Conservation (phyloP, 2,329 filamentous ascomycete genomes). For the Nemania diffusa region DNA sequence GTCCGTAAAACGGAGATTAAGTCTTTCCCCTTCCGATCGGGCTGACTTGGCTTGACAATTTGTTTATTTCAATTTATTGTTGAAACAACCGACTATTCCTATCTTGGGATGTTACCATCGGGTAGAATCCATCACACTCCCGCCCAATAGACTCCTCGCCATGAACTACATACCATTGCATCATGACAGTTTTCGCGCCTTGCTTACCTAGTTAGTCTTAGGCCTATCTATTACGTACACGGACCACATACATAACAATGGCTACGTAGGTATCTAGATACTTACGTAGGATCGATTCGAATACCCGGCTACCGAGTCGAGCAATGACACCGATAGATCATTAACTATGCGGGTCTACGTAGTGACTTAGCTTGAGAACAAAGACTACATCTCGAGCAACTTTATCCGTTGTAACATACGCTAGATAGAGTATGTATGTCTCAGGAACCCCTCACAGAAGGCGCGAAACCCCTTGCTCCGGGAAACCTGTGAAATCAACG, state of each 20-base stretch:
- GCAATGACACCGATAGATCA: too few relatives aligned
- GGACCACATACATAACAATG: neutral
- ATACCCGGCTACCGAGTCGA: too few relatives aligned
- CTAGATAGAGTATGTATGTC: too few relatives aligned
- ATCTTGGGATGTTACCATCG: conserved; percentile 23
- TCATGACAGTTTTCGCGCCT: conserved; percentile 1
- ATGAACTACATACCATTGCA: conserved; percentile 10
- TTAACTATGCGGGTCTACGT: too few relatives aligned
- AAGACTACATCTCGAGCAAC: too few relatives aligned
- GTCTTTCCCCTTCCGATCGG: conserved; percentile 31
- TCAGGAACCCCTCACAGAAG: too few relatives aligned
- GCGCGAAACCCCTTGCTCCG: too few relatives aligned
- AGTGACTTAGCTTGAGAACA: too few relatives aligned
- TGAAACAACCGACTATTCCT: conserved; percentile 11
- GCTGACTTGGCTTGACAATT: conserved; percentile 12
- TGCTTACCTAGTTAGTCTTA: neutral
- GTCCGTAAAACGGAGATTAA: conserved; percentile 35
- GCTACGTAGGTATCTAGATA: neutral
- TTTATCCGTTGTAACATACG: too few relatives aligned
- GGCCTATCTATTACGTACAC: neutral
- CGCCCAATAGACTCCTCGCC: conserved; percentile 12
- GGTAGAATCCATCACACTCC: conserved; percentile 21
- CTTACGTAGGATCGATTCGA: neutral
- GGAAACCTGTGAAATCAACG: too few relatives aligned
- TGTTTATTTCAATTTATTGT: conserved; percentile 19